Evolutionary conservation across 495 filamentous ascomycete species (phyloP), one percentile per base, ranked within the genome.

Genomic region (Lophiostoma macrostomum): DNA sequence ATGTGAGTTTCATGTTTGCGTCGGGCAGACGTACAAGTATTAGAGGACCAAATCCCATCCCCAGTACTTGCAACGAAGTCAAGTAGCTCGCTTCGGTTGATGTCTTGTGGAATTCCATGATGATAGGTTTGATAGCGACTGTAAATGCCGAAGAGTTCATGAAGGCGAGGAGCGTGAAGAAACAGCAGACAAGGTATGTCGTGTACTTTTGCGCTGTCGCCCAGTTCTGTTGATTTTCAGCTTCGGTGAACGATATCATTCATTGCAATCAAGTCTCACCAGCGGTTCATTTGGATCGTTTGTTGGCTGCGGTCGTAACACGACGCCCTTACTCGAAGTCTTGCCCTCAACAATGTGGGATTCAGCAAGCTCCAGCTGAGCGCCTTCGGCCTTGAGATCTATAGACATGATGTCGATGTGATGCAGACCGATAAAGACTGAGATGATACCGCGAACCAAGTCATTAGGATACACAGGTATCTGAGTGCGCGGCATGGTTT

Each of bases 131-230:
- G 22, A 59, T 54, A 16, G 55, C 55, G 1, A 59, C 55, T 32
- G 55, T 59, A 41, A 59, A 59, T 29, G 52, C 53, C n/a, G 55
- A 59, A 4, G 38, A 50, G 27, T 53, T 53, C 39, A 59, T 50
- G 23, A 53, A 53, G 49, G 55, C 55, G 29, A 59, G 52, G 40
- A 59, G 53, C 5, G 55, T 53, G 55, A 59, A 59, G 35, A 59
- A 42, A 36, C 55, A 59, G 28, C 52, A 47, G 20, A 50, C 53
- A 14, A 23, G 38, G 27, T 59, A 59, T 37, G 55, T 59, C 16
- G 39, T 46, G 41, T 53, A 40, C 36, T 59, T 59, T 3, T 50
- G 39, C 3, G 49, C 14, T 1, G 18, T 27, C 7, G 37, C 18
- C 55, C 55, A 59, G 23, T 59, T 45, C 37, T 39, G 29, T 7